These are phyloP conservation scores for Moricandia moricandioides DNA, from an alignment of 345 rosid genomes.

Conservation along the genomic window DNA sequence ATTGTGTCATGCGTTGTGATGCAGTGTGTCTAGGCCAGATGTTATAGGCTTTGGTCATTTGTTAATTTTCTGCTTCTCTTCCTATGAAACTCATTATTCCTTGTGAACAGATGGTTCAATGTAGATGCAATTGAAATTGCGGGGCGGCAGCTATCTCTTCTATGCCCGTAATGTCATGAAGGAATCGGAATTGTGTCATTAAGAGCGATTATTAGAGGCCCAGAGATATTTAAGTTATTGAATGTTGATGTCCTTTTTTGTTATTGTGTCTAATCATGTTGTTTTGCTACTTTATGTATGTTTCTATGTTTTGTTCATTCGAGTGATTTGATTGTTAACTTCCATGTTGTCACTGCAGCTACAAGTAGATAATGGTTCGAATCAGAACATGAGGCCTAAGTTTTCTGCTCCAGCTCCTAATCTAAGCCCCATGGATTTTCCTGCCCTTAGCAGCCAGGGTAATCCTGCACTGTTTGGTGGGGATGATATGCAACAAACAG, in stretches of 20 bases:
- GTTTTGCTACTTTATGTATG: not conserved
- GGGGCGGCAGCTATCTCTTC: conserved; percentile 28
- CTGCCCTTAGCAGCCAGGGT: conserved; percentile 65
- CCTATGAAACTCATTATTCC: not conserved
- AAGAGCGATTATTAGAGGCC: not conserved
- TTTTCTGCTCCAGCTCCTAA: conserved; percentile 48
- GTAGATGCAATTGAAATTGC: not conserved
- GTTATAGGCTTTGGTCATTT: not conserved
- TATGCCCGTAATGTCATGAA: conserved; percentile 7
- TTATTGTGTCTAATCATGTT: not conserved
- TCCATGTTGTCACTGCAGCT: conserved; percentile 55
- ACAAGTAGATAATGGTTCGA: conserved; percentile 82
- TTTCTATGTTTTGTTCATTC: not conserved
- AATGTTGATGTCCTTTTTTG: not conserved
- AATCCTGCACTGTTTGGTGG: conserved; percentile 60
- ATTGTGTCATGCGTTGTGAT: not conserved
- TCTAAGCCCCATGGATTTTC: conserved; percentile 81
- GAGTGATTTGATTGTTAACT: not conserved
- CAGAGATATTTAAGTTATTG: not conserved
- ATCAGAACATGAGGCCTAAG: conserved; percentile 70
- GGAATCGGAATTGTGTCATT: not conserved
- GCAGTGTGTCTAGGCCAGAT: not conserved
- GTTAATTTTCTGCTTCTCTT: not conserved
- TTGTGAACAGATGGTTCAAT: not conserved
- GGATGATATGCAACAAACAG: conserved; percentile 65